These are phyloP conservation scores for Magnaporthiopsis rhizophila DNA, from an alignment of 2,329 filamentous ascomycete genomes.

Conservation along the genomic window DNA sequence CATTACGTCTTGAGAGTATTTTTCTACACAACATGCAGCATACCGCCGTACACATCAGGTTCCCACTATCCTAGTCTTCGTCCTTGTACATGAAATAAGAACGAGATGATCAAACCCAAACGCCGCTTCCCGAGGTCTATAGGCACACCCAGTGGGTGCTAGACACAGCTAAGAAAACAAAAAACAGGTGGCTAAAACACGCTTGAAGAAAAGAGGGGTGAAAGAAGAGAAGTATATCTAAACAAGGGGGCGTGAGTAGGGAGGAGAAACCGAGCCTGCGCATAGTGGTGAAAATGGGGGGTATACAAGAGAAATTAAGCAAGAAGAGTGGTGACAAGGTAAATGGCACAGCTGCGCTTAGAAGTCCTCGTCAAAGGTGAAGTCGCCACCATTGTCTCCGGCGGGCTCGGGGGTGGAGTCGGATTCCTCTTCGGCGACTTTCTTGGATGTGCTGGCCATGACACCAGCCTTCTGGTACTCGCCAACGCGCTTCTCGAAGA, in stretches of 20 bases:
- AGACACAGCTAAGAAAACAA: neutral
- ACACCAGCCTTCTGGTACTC: constrained; percentile 99
- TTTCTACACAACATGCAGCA: neutral
- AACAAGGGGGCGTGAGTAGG: neutral
- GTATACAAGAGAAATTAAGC: neutral
- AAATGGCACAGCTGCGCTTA: constrained; percentile 38
- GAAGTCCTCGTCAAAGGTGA: constrained; percentile 95
- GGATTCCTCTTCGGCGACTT: constrained; percentile 39
- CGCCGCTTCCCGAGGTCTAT: neutral
- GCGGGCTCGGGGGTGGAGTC: constrained; percentile 34
- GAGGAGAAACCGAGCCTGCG: neutral
- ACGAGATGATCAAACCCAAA: neutral
- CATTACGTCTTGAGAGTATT: neutral
- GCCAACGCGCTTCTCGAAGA: constrained; percentile 99
- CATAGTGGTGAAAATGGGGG: neutral
- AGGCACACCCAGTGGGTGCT: neutral
- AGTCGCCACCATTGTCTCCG: constrained; percentile 63
- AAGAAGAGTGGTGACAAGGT: neutral
- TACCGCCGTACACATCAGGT: neutral
- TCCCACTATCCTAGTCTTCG: neutral
- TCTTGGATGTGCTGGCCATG: constrained; percentile 77
- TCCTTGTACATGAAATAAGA: neutral
- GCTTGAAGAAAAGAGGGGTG: neutral
- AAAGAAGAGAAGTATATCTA: neutral
- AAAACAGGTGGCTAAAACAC: neutral